Evolutionary conservation across 2,329 filamentous ascomycete genomes (phyloP), one percentile per base, ranked within the genome.

Genomic region (Leptographium wingfieldii): DNA sequence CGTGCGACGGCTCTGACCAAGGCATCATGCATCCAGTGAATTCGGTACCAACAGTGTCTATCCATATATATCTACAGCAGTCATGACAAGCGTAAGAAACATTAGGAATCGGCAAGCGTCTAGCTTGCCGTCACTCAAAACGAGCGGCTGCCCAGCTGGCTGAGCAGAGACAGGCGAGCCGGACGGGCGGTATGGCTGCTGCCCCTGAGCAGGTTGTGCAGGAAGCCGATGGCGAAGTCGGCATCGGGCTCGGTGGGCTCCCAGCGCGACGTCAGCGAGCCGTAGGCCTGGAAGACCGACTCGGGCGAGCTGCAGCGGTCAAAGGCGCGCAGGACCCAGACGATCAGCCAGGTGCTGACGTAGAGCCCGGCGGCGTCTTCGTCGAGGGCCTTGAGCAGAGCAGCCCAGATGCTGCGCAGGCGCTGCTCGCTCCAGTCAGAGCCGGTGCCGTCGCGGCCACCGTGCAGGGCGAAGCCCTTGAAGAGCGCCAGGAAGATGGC

Each of bases 401-500:
- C 81, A 10, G 76, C 70, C 78, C 88, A 87, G 12, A 90, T 82
- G 51, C 76, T 78, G 52, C 86, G 79, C 3, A 97, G 79, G n/a
- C 84, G 80, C 64, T 80, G 72, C 35, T 77, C 74, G 33, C 83
- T 90, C 92, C 94, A 99, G 14, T 82, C 78, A 0, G 85, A 84
- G 64, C 84, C 71, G 1, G 65, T 76, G 63, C 84, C 72, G 1
- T 64, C 76, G 29, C 76, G 69, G 31, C 83, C 84, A 12, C 92
- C 92, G 68, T 96, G 86, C 2, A 75, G 71, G 38, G 80, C 78
- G 68, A 97, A 99, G 0, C 88, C 91, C 66, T 90, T 86, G 73
- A 97, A 88, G 3, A 97, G 76, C 9, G 87, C 80, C 46, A 94
- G 76, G 67, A 92, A 96, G 29, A 95, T 81, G 60, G 86, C 81